Evolutionary conservation across 306 rosid genomes (phyloP).

Genomic region (Dryas octopetala): DNA sequence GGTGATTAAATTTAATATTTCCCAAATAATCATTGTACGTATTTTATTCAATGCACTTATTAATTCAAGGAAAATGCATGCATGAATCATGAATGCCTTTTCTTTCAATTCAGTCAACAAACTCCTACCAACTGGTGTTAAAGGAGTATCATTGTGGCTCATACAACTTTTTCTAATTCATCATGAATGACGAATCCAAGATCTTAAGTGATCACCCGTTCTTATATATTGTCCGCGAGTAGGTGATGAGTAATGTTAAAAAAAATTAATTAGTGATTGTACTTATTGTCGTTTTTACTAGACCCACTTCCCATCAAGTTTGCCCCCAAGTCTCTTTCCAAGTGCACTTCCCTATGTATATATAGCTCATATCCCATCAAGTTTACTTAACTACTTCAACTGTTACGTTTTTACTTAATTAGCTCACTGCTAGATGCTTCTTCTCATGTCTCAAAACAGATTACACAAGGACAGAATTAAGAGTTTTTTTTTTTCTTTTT

Average conservation of each 20-base stretch:
- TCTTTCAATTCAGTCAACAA: no score
- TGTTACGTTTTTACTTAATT: no score
- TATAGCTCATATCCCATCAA: no score
- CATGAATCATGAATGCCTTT: no score
- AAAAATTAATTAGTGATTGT: constrained; percentile 18
- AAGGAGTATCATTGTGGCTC: no score
- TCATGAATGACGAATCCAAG: constrained; percentile 9
- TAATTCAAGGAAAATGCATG: no score
- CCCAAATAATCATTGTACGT: no score
- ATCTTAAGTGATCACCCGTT: neutral
- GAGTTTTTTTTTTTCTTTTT: neutral
- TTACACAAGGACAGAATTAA: neutral
- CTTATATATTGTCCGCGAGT: constrained; percentile 8
- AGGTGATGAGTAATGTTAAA: constrained; percentile 25
- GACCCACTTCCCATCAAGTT: constrained; percentile 27
- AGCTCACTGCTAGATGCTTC: no score
- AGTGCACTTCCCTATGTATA: constrained; percentile 21
- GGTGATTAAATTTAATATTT: no score
- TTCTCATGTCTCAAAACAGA: constrained; percentile 7
- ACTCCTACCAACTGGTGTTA: no score
- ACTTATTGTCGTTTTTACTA: constrained; percentile 15
- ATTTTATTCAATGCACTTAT: no score
- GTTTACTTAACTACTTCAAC: no score
- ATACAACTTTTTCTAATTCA: neutral
- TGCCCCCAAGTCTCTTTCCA: constrained; percentile 32